These are phyloP conservation scores for Tolypocladium sp. DNA, from an alignment of 2,329 filamentous ascomycete genomes.

Conservation along the genomic window DNA sequence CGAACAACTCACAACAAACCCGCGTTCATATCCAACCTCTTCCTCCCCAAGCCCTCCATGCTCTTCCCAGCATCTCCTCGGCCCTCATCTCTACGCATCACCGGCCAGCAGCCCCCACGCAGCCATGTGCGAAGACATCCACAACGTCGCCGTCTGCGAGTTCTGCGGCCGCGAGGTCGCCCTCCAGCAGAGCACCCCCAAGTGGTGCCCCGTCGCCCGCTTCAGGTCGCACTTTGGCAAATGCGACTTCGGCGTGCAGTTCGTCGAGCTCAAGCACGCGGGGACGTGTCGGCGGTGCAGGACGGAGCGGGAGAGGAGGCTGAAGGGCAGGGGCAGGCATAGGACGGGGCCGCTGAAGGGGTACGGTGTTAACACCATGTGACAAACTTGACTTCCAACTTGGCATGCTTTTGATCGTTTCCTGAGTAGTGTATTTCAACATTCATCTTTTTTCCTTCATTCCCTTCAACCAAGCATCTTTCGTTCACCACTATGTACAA, in stretches of 20 bases:
- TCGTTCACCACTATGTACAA: not conserved
- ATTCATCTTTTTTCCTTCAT: not conserved
- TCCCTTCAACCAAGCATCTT: not conserved
- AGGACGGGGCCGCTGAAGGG: no score
- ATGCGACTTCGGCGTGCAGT: slow-evolving; percentile 1
- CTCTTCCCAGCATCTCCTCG: no score
- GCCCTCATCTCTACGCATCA: not conserved
- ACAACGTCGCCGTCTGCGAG: not conserved
- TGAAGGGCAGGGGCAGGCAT: not conserved
- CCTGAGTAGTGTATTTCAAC: not conserved
- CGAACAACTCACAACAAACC: no score
- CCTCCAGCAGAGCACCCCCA: not conserved
- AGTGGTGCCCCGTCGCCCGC: slow-evolving; percentile 1
- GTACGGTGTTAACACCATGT: not conserved
- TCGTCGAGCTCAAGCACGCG: not conserved
- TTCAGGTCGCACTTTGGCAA: slow-evolving; percentile 1
- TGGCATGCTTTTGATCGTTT: not conserved
- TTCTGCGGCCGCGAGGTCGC: not conserved
- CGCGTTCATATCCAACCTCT: no score
- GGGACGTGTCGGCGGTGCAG: not conserved
- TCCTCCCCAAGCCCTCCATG: no score
- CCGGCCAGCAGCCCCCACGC: not conserved
- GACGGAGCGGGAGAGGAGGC: not conserved
- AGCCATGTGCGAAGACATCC: not conserved
- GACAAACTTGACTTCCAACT: not conserved